Base-by-base conservation (phyloP, 257 asterid genomes). In the Lycium barbarum region DNA sequence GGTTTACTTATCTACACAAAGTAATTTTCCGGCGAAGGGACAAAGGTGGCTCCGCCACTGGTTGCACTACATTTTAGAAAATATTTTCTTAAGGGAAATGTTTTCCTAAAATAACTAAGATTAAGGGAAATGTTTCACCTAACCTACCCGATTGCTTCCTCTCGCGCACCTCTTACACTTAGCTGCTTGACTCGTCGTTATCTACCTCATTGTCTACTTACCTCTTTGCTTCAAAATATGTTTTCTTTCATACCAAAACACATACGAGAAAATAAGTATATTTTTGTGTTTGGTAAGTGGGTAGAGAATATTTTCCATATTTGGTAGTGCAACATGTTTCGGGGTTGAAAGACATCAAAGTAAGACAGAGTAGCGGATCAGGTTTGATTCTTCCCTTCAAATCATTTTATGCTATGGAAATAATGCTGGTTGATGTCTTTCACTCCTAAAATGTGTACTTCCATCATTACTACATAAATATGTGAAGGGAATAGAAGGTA, bases 401-500 rank as follows among this genome's bases (percentile, higher is more conserved):
- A 18, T 20, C 67, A 61, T 61, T 61, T 5, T n/a, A 12, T 20
- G 35, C 2, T n/a, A 9, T 18, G 67, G 67, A 13, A n/a, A 20
- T 20, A 61, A 61, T n/a, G 67, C 35, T 61, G 67, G 67, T 61
- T 7, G 35, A 61, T 61, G 67, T 61, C 4, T 58, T 58, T n/a
- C 67, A 61, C 67, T 57, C 6, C 58, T 17, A 58, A 58, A 15
- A 58, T 17, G 63, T 58, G 63, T 58, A 58, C 22, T 58, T 14
- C 22, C 63, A 58, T 18, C 1, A 61, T 9, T 61, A 35, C 67
- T 61, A 2, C 67, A 61, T n/a, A 20, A 61, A 61, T 58, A 43
- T 80, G 38, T 83, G 66, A 63, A 57, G 53, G 88, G 71, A 79
- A 83, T 36, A 86, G 82, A 7, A 83, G 87, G 47, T 67, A 57